phyloP scores from a whole-genome alignment of 1,284 basidiomycete genomes.

The Puccinia polysora region DNA sequence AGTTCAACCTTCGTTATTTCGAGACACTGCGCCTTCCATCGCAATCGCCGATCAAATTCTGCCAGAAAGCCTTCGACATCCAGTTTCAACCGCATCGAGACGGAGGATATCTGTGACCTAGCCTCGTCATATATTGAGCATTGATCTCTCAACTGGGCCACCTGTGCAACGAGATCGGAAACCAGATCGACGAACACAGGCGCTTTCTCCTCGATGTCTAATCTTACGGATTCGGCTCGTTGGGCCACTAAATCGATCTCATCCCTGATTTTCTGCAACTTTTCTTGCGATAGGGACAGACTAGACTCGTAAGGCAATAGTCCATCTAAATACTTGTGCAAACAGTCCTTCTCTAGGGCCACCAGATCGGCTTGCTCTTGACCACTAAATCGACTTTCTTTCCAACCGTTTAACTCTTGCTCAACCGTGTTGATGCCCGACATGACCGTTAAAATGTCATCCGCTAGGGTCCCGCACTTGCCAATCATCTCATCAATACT shows the following conservation, averaged over 20 bases:
- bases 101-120: background rate
- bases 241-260: background rate
- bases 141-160: slow-evolving; percentile 3
- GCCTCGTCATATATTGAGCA: slow-evolving; percentile 1
- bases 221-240: slow-evolving; percentile 2
- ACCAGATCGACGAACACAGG: slow-evolving; percentile 11
- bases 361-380: background rate
- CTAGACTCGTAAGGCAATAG: background rate
- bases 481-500: background rate
- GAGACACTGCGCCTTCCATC: slow-evolving; percentile 14
- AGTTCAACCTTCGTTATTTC: slow-evolving; percentile 1
- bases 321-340: slow-evolving; percentile 6
- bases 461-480: background rate
- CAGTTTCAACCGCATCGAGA: background rate
- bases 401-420: slow-evolving; percentile 14
- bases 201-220: slow-evolving; percentile 19
- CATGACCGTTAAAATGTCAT: background rate
- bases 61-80: slow-evolving; percentile 13
- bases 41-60: slow-evolving; percentile 14
- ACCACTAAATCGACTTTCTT: slow-evolving; percentile 1
- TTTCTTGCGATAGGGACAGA: background rate
- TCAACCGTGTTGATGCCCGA: background rate
- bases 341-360: background rate
- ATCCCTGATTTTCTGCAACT: background rate
- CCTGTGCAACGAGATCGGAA: background rate